Conservation (phyloP, 768 basidiomycete species). For the Dioszegia aurantiaca region DNA sequence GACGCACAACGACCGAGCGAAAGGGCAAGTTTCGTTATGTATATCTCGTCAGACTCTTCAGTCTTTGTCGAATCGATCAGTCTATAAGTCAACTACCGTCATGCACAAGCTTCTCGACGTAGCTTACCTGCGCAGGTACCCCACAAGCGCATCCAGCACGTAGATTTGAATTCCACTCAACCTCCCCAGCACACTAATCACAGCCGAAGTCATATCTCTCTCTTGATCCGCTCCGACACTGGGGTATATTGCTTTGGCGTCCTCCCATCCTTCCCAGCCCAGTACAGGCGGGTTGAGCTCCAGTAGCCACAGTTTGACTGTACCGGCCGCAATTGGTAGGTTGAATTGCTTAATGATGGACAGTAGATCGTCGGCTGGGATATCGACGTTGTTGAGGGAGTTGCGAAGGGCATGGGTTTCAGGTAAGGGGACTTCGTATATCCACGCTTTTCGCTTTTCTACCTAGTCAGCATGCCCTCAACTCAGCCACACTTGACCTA, state of each 20-base stretch:
- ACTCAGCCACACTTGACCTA: constrained; percentile 50
- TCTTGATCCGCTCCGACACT: constrained; percentile 65
- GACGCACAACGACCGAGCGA: constrained; percentile 79
- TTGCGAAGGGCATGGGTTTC: constrained; percentile 83
- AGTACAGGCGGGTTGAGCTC: constrained; percentile 84
- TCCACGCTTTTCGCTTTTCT: constrained; percentile 89
- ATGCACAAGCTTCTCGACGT: neutral
- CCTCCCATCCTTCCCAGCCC: constrained; percentile 88
- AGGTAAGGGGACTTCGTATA: constrained; percentile 80
- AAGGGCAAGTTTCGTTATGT: constrained; percentile 79
- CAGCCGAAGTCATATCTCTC: constrained; percentile 55
- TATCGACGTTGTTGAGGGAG: constrained; percentile 65
- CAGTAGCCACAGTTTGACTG: constrained; percentile 83
- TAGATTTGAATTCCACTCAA: constrained; percentile 75
- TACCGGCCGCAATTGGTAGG: constrained; percentile 77
- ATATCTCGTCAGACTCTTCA: constrained; percentile 74
- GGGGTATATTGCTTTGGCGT: constrained; percentile 82
- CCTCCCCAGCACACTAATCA: constrained; percentile 64
- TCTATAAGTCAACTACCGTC: constrained; percentile 54
- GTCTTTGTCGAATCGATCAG: constrained; percentile 65
- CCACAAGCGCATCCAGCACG: constrained; percentile 73
- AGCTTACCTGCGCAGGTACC: constrained; percentile 69
- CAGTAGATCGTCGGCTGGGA: constrained; percentile 51
- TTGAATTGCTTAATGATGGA: constrained; percentile 73
- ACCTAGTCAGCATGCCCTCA: neutral